Percentiles rank a stretch among this genome's conserved stretches.
These are phyloP conservation scores for Diversispora eburnea DNA, from an alignment of 192 early-diverging fungal species.

Conservation along the genomic window DNA sequence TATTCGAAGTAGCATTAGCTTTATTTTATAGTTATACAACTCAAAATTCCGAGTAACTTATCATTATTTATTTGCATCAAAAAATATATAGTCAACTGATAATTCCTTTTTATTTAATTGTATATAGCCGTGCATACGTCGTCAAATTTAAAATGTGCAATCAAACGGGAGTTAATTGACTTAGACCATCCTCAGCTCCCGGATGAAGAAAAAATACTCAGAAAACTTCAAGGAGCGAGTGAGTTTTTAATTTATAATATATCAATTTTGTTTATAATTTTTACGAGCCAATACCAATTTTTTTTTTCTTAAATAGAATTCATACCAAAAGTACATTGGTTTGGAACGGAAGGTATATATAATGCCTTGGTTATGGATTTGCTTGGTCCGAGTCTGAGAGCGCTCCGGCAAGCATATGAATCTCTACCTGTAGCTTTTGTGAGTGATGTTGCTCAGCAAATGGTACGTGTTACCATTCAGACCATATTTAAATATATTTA, in stretches of 20 bases:
- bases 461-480: constrained; percentile 38
- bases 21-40: neutral
- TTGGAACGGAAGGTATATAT: constrained; percentile 47
- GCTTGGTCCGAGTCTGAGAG: constrained; percentile 54
- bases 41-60: no score
- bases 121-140: constrained; percentile 42
- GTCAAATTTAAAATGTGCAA: constrained; percentile 46
- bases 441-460: constrained; percentile 50
- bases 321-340: constrained; percentile 52
- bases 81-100: no score
- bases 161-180: constrained; percentile 47
- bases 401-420: constrained; percentile 40
- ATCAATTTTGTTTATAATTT: constrained; percentile 18
- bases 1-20: no score
- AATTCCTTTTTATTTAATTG: neutral
- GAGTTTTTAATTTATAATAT: constrained; percentile 30
- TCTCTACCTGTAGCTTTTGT: constrained; percentile 43
- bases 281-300: neutral
- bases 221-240: constrained; percentile 46
- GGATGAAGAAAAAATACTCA: constrained; percentile 48
- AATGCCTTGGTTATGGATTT: constrained; percentile 53
- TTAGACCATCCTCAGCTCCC: constrained; percentile 45
- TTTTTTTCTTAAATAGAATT: constrained; percentile 34
- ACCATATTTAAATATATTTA: neutral
- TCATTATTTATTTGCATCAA: no score